Conservation (phyloP, 2,329 filamentous ascomycete genomes). For the Penicillium sp. region DNA sequence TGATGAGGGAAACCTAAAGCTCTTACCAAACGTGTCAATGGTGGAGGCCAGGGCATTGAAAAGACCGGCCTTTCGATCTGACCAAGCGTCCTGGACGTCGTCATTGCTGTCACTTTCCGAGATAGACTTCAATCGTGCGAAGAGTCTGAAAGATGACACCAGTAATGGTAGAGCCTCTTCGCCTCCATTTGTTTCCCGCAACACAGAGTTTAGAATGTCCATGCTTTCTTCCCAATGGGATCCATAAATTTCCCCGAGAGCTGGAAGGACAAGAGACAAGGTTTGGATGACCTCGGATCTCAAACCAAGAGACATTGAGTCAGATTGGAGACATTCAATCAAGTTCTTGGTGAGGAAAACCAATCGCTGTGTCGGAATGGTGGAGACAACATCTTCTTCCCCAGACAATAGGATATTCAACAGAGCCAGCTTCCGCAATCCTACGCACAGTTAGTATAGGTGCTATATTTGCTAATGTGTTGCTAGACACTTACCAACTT, state of each 20-base stretch:
- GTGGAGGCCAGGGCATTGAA: constrained; percentile 56
- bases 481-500: constrained; percentile 40
- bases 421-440: constrained; percentile 51
- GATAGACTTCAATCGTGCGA: constrained; percentile 61
- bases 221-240: constrained; percentile 75
- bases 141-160: constrained; percentile 71
- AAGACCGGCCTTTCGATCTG: constrained; percentile 57
- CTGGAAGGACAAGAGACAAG: constrained; percentile 63
- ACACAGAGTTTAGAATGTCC: constrained; percentile 59
- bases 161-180: constrained; percentile 62
- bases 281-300: constrained; percentile 44
- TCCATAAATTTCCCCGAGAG: constrained; percentile 79
- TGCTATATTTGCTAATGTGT: neutral
- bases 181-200: constrained; percentile 52
- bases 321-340: constrained; percentile 67
- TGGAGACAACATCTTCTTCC: constrained; percentile 50
- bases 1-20: neutral
- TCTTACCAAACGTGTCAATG: constrained; percentile 43
- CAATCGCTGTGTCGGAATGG: constrained; percentile 61
- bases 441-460: constrained; percentile 30
- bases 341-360: constrained; percentile 82
- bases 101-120: constrained; percentile 71
- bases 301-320: constrained; percentile 47
- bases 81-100: constrained; percentile 74
- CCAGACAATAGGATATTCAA: constrained; percentile 56